Evolutionary conservation across 495 filamentous ascomycete genomes (phyloP).

Genomic region (Aspergillus ellipticus): DNA sequence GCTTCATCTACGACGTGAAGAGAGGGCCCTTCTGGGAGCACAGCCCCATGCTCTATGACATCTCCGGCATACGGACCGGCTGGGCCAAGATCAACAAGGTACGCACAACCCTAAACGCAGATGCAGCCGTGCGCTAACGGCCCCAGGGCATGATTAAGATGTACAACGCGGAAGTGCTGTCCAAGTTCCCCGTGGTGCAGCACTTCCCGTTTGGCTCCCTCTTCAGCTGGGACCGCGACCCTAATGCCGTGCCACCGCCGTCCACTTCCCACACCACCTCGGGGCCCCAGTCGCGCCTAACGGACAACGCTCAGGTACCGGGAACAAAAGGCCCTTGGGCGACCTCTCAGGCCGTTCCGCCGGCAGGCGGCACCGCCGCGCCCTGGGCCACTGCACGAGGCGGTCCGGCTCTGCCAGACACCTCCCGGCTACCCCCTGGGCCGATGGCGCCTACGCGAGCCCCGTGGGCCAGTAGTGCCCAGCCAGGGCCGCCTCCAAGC

Average conservation of each 20-base stretch:
- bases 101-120: constrained; percentile 5
- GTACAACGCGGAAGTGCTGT: constrained; percentile 67
- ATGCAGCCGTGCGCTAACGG: background rate
- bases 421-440: constrained; percentile 32
- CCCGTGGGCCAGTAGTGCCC: constrained; percentile 39
- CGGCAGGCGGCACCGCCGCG: constrained; percentile 36
- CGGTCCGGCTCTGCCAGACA: constrained; percentile 23
- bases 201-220: constrained; percentile 74
- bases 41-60: constrained; percentile 90
- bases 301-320: constrained; percentile 21
- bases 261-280: constrained; percentile 55
- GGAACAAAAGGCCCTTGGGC: constrained; percentile 51
- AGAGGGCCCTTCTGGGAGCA: constrained; percentile 98
- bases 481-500: constrained; percentile 19
- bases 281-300: constrained; percentile 45
- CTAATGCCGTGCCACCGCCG: constrained; percentile 47
- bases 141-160: constrained; percentile 69
- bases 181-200: constrained; percentile 68
- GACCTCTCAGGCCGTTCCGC: constrained; percentile 16
- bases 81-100: constrained; percentile 99
- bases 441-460: constrained; percentile 44
- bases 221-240: constrained; percentile 77
- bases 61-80: constrained; percentile 81
- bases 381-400: constrained; percentile 37
- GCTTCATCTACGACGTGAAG: constrained; percentile 98